phyloP scores from a whole-genome alignment of 257 asterid species.

The Solanum boliviense region DNA sequence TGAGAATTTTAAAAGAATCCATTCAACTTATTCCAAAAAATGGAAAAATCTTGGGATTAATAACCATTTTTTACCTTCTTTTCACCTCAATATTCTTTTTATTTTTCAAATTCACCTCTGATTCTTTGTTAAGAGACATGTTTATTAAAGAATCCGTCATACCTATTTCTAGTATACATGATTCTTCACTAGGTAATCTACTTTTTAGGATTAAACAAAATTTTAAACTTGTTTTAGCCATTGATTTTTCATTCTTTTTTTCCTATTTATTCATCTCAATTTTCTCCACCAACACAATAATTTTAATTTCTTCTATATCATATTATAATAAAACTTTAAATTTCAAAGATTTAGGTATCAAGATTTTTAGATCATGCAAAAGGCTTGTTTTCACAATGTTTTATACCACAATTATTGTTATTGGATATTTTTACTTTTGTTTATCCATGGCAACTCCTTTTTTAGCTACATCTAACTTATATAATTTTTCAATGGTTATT shows the following conservation, averaged over 20 bases:
- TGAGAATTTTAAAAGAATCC: slow-evolving; percentile 16
- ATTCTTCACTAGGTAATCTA: neutral
- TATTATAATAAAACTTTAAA: slow-evolving; percentile 7
- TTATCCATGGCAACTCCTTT: neutral
- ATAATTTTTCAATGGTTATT: neutral
- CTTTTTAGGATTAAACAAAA: slow-evolving; percentile 3
- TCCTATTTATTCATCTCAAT: slow-evolving; percentile 13
- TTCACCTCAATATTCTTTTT: neutral
- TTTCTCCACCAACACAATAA: slow-evolving; percentile 16
- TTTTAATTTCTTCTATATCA: slow-evolving; percentile 24
- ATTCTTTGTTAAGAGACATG: slow-evolving; percentile 2
- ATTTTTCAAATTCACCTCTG: slow-evolving; percentile 4
- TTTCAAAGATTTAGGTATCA: slow-evolving; percentile 10
- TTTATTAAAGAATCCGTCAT: neutral
- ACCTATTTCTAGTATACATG: slow-evolving; percentile 8
- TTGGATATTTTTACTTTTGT: slow-evolving; percentile 13
- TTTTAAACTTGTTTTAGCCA: neutral
- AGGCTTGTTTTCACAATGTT: slow-evolving; percentile 14
- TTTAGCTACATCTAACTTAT: neutral
- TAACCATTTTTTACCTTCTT: slow-evolving; percentile 6
- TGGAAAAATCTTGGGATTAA: slow-evolving; percentile 21
- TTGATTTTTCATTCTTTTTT: slow-evolving; percentile 11
- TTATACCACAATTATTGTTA: slow-evolving; percentile 7
- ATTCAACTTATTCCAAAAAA: slow-evolving; percentile 22
- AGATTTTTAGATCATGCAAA: slow-evolving; percentile 13